phyloP scores from a whole-genome alignment of 495 filamentous ascomycete genomes.

The Ramalina peruviana region DNA sequence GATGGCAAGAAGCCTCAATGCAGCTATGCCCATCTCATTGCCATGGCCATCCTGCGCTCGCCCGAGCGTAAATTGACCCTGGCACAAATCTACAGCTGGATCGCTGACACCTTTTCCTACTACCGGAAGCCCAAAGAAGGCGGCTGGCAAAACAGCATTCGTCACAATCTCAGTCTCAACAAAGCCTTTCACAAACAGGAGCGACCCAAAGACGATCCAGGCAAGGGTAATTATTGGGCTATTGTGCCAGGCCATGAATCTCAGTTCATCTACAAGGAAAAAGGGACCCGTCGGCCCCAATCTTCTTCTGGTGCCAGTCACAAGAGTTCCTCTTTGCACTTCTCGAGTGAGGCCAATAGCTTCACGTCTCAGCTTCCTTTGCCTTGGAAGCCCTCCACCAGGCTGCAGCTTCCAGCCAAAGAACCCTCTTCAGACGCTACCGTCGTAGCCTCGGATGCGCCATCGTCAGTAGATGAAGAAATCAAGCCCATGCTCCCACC shows the following conservation, averaged over 20 bases:
- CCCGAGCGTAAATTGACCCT: slow-evolving; percentile 73
- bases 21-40: slow-evolving; percentile 92
- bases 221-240: slow-evolving; percentile 97
- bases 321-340: slow-evolving; percentile 8
- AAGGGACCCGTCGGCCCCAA: slow-evolving; percentile 44
- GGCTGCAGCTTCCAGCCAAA: slow-evolving; percentile 15
- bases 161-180: slow-evolving; percentile 94
- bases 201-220: slow-evolving; percentile 90
- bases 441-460: slow-evolving; percentile 71
- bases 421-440: slow-evolving; percentile 93
- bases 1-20: slow-evolving; percentile 79
- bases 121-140: slow-evolving; percentile 62
- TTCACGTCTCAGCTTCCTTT: slow-evolving; percentile 9
- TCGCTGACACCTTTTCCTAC: slow-evolving; percentile 80
- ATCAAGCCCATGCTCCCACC: slow-evolving; percentile 19
- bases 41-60: slow-evolving; percentile 88
- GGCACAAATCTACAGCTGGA: slow-evolving; percentile 99
- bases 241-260: slow-evolving; percentile 79
- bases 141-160: slow-evolving; percentile 98
- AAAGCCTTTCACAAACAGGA: slow-evolving; percentile 96
- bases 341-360: slow-evolving; percentile 10
- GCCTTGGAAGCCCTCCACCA: background rate
- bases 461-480: slow-evolving; percentile 51
- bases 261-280: slow-evolving; percentile 71
- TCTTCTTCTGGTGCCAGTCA: slow-evolving; percentile 16